Base-by-base conservation (phyloP, 2,329 filamentous ascomycete species). In the Nemania sp. region DNA sequence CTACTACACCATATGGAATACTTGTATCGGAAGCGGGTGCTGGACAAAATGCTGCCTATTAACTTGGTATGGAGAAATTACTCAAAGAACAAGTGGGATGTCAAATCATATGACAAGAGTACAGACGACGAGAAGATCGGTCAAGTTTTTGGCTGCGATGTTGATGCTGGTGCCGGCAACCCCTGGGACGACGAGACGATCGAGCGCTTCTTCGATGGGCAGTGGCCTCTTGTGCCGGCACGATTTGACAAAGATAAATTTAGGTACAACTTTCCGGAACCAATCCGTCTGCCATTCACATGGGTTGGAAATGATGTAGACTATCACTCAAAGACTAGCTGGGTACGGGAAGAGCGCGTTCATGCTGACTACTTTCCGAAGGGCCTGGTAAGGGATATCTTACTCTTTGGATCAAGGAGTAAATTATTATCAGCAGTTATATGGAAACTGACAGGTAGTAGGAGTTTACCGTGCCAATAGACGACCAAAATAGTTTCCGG, bases 11-110 rank as follows among this genome's bases (percentile, higher is more conserved):
- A 47, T 20, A 22, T 20, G 43, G 43, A 47, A 47, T 47, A 47
- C 18, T 47, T 47, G 43, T 15, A 47, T 20, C 6, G 22, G 43
- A 47, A 47, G 43, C 15, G 20, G 15, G 43, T 47, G 4, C 43
- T 11, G 43, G 43, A 47, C 20, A 47, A 47, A n/a, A 47, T 47
- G 43, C 43, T 47, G 18, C 43, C 43, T n/a, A 47, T 47, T n/a
- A 47, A 47, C 20, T 47, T 47, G 43, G 11, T 15, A 3, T 47
- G 43, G 43, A 7, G 43, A 47, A 47, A 47, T 47, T 47, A 47
- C 43, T 47, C 43, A 47, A 47, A n/a, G 43, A n/a, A 47, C 15
- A n/a, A 11, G 43, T 47, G 43, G 43, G 43, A 47, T 15, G 43
- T 47, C 6, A n/a, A 15, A 47, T 47, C 43, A 3, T 47, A 47